Evolutionary conservation across 2,329 filamentous ascomycete genomes (phyloP).

Genomic region (Nannizziopsis barbatae): DNA sequence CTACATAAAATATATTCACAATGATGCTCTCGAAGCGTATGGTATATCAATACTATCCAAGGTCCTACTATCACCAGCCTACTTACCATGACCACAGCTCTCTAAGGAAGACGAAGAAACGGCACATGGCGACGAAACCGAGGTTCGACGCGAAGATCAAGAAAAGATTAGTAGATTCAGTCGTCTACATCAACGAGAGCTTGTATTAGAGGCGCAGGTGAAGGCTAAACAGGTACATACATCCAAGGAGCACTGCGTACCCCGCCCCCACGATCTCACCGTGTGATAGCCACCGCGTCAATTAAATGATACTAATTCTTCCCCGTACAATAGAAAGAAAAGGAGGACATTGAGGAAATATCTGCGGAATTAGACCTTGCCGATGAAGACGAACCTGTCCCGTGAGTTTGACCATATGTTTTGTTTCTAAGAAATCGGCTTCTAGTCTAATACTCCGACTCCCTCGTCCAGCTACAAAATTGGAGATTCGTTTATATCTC

Average conservation of each 20-base stretch:
- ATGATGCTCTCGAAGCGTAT: constrained; percentile 50
- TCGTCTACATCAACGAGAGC: constrained; percentile 77
- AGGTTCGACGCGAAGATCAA: constrained; percentile 92
- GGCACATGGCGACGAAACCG: constrained; percentile 65
- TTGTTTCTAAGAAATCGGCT: not conserved
- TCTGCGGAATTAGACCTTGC: constrained; percentile 83
- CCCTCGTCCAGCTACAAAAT: constrained; percentile 70
- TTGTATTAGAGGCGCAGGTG: constrained; percentile 66
- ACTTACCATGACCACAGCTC: constrained; percentile 49
- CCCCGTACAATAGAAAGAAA: constrained; percentile 65
- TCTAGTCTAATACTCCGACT: constrained; percentile 11
- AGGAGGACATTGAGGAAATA: constrained; percentile 92
- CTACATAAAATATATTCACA: not conserved
- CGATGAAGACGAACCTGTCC: constrained; percentile 87
- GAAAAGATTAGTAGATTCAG: constrained; percentile 99
- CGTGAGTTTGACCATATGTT: constrained; percentile 46
- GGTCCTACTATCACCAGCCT: not conserved
- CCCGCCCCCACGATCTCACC: no score
- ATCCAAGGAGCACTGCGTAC: not conserved
- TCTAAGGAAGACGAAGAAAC: constrained; percentile 81
- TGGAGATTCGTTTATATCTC: constrained; percentile 84
- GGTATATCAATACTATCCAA: constrained; percentile 35
- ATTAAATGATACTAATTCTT: not conserved
- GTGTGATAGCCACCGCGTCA: no score
- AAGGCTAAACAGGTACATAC: constrained; percentile 62